Evolutionary conservation across 1,284 basidiomycete species (phyloP), one percentile per base, ranked within the genome.

Genomic region (Papiliotrema fonsecae): DNA sequence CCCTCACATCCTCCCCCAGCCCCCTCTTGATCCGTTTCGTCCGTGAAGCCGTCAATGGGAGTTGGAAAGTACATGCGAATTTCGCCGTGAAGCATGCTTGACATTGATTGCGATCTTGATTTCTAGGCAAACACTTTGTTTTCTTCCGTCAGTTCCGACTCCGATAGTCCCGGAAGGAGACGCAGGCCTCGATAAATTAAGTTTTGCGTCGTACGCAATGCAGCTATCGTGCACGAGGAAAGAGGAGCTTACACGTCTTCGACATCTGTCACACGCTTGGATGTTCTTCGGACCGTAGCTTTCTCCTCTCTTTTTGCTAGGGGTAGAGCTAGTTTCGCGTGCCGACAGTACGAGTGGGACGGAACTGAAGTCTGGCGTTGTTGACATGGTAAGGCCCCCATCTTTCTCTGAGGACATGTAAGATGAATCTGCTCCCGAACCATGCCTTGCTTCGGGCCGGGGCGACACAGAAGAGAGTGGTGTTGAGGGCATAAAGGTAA

Each of bases 21-120:
- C 55, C 58, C 16, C 52, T 50, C 9, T 55, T 58, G 26, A 63
- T 51, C 10, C 61, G 55, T 38, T 63, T 63, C 14, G 55, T 58
- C 22, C 61, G 51, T 1, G 61, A 60, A 3, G 54, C 58, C 2
- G 61, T 58, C 6, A 63, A 43, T 3, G 61, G 61, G 39, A 61
- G 31, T 19, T 63, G 57, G 43, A 58, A 63, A 1, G 61, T 63
- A 27, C 58, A 62, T 14, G 45, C 50, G 11, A 50, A 13, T 6
- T 27, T 39, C 5, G 55, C 52, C 6, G 36, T 35, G 25, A 42
- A 40, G 42, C 62, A 64, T 22, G 55, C 45, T 25, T 39, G 18
- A 22, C 37, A 39, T 39, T 18, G 37, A 22, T 39, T 19, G 5
- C 37, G 37, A 13, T n/a, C 14, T 13, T 19, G 13, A 22, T 39